These are phyloP conservation scores for Candida maris DNA, from an alignment of 805 yeast species.

Conservation along the genomic window DNA sequence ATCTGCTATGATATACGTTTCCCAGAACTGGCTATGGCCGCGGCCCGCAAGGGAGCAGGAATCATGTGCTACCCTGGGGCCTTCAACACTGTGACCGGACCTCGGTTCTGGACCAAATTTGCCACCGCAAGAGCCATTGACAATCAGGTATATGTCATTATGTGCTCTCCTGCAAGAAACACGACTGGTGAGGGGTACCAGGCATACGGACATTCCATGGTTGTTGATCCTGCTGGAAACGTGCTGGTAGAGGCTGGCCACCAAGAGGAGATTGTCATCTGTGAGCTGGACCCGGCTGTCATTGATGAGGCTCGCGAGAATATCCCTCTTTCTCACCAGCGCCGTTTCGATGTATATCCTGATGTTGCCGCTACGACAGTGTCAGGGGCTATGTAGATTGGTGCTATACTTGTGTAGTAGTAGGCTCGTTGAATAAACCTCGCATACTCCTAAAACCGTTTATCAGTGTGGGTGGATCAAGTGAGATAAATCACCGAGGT, in stretches of 20 bases:
- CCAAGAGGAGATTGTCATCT: slow-evolving; percentile 70
- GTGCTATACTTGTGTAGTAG: background rate
- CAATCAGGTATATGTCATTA: slow-evolving; percentile 65
- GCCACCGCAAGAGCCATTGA: slow-evolving; percentile 75
- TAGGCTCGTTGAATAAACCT: background rate
- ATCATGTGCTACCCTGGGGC: slow-evolving; percentile 84
- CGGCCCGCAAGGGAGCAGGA: slow-evolving; percentile 65
- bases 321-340: slow-evolving; percentile 66
- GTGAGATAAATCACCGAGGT: background rate
- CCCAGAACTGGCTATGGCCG: slow-evolving; percentile 70
- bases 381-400: slow-evolving; percentile 16
- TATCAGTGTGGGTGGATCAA: background rate
- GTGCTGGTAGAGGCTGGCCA: slow-evolving; percentile 72
- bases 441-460: too few relatives aligned
- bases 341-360: slow-evolving; percentile 64
- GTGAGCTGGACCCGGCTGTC: slow-evolving; percentile 62
- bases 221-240: slow-evolving; percentile 60
- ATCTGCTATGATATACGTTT: slow-evolving; percentile 79
- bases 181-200: slow-evolving; percentile 48
- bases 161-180: slow-evolving; percentile 89
- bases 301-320: slow-evolving; percentile 56
- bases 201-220: slow-evolving; percentile 65
- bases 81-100: slow-evolving; percentile 81
- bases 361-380: slow-evolving; percentile 35
- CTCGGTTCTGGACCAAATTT: slow-evolving; percentile 75